Evolutionary conservation across 1,139 yeast genomes (phyloP).

Genomic region (Pichia sp.): DNA sequence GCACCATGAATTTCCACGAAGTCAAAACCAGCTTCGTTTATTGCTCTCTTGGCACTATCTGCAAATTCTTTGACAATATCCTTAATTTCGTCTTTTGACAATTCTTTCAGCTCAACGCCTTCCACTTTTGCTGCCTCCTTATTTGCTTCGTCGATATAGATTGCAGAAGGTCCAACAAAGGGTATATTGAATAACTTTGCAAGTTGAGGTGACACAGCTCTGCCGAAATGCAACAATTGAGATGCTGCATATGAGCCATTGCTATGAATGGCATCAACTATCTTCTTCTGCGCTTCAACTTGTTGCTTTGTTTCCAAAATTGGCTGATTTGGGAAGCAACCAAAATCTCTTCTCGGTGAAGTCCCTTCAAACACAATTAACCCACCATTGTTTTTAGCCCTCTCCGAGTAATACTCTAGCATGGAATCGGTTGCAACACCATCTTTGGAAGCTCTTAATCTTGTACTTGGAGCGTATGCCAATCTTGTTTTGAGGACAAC

Average conservation of each 20-base stretch:
- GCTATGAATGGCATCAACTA: slow-evolving; percentile 54
- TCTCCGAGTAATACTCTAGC: slow-evolving; percentile 47
- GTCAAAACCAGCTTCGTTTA: slow-evolving; percentile 45
- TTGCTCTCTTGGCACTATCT: slow-evolving; percentile 43
- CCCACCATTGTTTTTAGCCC: slow-evolving; percentile 54
- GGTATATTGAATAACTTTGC: slow-evolving; percentile 37
- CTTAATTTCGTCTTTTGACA: slow-evolving; percentile 37
- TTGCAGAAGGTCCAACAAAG: slow-evolving; percentile 45
- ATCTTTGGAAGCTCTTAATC: slow-evolving; percentile 41
- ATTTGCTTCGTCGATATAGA: slow-evolving; percentile 35
- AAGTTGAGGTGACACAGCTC: slow-evolving; percentile 43
- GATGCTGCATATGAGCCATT: slow-evolving; percentile 47
- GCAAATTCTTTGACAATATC: slow-evolving; percentile 37
- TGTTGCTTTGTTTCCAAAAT: slow-evolving; percentile 53
- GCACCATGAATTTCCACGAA: slow-evolving; percentile 51
- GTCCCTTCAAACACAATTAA: slow-evolving; percentile 50
- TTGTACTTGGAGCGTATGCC: slow-evolving; percentile 52
- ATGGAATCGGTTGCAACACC: slow-evolving; percentile 45
- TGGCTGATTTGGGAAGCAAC: slow-evolving; percentile 43
- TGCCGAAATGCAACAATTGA: slow-evolving; percentile 62
- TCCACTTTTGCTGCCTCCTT: slow-evolving; percentile 33
- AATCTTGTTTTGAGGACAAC: slow-evolving; percentile 38
- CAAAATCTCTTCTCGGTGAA: slow-evolving; percentile 41
- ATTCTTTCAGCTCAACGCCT: slow-evolving; percentile 37
- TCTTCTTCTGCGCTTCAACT: slow-evolving; percentile 42